phyloP scores from a whole-genome alignment of 2,329 filamentous ascomycete species.

The Lasiodiplodia gonubiensis region DNA sequence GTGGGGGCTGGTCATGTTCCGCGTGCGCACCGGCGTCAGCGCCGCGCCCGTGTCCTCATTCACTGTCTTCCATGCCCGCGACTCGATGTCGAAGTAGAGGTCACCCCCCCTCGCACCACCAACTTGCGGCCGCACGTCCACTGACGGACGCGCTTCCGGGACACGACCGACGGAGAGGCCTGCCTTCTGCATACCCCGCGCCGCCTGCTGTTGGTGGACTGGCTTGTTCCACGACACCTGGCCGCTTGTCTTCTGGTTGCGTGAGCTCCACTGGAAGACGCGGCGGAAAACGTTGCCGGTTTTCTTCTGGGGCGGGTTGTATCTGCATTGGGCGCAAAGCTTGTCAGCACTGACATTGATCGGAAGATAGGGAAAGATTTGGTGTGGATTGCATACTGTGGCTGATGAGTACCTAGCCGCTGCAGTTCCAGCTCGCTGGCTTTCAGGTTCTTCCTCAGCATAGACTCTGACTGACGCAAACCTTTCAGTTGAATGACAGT shows the following conservation, averaged over 20 bases:
- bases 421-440: slow-evolving; percentile 42
- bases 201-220: slow-evolving; percentile 1
- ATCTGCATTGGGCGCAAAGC: neutral
- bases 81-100: slow-evolving; percentile 20
- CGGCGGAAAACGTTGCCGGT: slow-evolving; percentile 24
- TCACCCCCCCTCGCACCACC: slow-evolving; percentile 1
- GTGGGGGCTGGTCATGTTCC: slow-evolving; percentile 14
- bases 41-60: neutral
- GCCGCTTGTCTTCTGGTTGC: slow-evolving; percentile 11
- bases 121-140: slow-evolving; percentile 3
- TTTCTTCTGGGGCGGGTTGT: slow-evolving; percentile 6
- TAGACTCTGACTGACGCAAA: slow-evolving; percentile 38
- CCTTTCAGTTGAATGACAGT: slow-evolving; percentile 42
- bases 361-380: neutral
- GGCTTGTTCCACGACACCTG: slow-evolving; percentile 22
- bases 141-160: neutral
- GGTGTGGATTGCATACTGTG: slow-evolving; percentile 12
- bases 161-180: slow-evolving; percentile 7
- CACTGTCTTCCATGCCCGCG: slow-evolving; percentile 11
- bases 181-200: neutral
- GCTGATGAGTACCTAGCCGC: slow-evolving; percentile 33
- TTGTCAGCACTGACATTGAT: neutral
- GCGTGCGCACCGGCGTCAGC: slow-evolving; percentile 14
- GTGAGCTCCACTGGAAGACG: slow-evolving; percentile 26
- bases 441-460: slow-evolving; percentile 41